phyloP scores from a whole-genome alignment of 2,329 filamentous ascomycete species.

The Xylaria multiplex region DNA sequence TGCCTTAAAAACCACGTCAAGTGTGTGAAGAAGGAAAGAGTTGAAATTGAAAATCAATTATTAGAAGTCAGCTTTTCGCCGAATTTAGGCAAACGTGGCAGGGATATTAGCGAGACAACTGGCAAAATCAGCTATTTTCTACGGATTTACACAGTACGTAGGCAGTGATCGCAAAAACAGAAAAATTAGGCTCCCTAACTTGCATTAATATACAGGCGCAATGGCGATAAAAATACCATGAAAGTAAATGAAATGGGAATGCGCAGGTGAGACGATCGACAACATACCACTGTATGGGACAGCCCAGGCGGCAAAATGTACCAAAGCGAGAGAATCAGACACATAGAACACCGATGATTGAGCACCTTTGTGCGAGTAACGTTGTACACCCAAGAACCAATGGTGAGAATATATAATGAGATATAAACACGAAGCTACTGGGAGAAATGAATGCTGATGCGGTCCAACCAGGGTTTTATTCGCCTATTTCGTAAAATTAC shows the following conservation, averaged over 20 bases:
- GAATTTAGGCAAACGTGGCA: too few species aligned
- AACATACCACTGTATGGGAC: not conserved
- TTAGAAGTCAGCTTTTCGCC: too few species aligned
- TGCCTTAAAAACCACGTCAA: too few species aligned
- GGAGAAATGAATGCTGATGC: not conserved
- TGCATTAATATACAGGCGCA: not conserved
- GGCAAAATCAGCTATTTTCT: too few species aligned
- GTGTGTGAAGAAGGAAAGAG: too few species aligned
- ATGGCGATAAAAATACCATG: not conserved
- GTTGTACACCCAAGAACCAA: not conserved
- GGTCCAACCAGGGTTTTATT: not conserved
- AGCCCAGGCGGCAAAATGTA: not conserved
- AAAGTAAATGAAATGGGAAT: not conserved
- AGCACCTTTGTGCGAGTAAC: not conserved
- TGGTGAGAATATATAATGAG: not conserved
- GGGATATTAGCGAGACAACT: too few species aligned
- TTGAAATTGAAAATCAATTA: too few species aligned
- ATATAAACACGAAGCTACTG: not conserved
- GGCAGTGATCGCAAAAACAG: too few species aligned
- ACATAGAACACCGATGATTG: not conserved
- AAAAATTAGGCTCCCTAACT: too few species aligned
- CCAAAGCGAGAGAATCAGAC: not conserved
- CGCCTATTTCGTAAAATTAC: not conserved
- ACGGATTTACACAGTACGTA: too few species aligned
- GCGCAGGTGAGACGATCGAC: not conserved